Conservation (phyloP, 2,329 filamentous ascomycete genomes). For the Rhytidhysteron rufulum region DNA sequence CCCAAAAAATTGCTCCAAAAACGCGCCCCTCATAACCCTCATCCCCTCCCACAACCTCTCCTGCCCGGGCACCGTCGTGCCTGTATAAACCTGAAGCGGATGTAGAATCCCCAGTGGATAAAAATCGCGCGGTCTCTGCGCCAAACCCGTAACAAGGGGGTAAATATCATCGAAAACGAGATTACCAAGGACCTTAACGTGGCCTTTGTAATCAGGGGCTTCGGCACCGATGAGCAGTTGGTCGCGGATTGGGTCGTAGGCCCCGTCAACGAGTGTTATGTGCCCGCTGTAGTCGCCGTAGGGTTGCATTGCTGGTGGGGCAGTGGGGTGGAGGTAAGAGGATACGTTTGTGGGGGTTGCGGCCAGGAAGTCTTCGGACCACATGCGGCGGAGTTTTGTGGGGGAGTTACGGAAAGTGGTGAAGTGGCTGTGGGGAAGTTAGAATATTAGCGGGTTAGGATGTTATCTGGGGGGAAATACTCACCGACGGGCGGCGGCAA, state of each 20-base stretch:
- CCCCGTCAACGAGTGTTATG: slow-evolving; percentile 6
- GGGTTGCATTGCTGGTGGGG: too few relatives aligned
- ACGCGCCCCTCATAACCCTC: background rate
- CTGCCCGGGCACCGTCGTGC: slow-evolving; percentile 1
- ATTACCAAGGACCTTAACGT: slow-evolving; percentile 6
- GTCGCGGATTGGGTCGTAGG: background rate
- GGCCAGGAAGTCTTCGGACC: slow-evolving; percentile 7
- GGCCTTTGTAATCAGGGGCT: slow-evolving; percentile 3
- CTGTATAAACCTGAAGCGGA: slow-evolving; percentile 7
- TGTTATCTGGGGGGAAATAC: background rate
- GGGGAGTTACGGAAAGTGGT: slow-evolving; percentile 2
- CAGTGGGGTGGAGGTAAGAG: too few relatives aligned
- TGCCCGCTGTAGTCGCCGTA: slow-evolving; percentile 7
- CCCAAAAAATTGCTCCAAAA: background rate
- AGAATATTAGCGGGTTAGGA: background rate
- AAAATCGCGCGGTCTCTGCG: slow-evolving; percentile 3
- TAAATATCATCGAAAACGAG: slow-evolving; percentile 9
- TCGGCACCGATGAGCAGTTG: background rate
- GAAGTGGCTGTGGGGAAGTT: slow-evolving; percentile 4
- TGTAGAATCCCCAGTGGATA: slow-evolving; percentile 5
- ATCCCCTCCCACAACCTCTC: slow-evolving; percentile 5
- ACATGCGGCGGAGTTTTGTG: background rate
- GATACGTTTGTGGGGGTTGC: too few relatives aligned
- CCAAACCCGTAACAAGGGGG: slow-evolving; percentile 2
- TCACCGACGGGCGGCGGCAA: slow-evolving; percentile 12